These are phyloP conservation scores for Lyophyllum semitale DNA, from an alignment of 768 basidiomycete species.

Conservation along the genomic window DNA sequence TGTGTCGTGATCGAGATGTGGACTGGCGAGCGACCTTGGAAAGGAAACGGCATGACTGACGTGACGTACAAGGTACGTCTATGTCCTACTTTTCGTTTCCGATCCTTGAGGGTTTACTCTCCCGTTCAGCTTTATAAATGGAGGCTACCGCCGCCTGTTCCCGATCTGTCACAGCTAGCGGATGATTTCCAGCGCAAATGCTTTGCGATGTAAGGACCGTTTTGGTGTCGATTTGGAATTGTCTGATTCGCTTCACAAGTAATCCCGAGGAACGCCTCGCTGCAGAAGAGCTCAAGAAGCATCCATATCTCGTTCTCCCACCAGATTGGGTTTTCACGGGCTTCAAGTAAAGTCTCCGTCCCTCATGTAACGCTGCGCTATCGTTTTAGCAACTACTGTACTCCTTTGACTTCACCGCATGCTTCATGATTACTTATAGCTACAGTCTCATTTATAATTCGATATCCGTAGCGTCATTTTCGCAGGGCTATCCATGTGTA, in stretches of 20 bases:
- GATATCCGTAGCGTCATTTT: too few relatives aligned
- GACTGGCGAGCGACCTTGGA: slow-evolving; percentile 95
- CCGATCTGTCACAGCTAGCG: slow-evolving; percentile 74
- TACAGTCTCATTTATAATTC: too few relatives aligned
- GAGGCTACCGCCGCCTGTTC: slow-evolving; percentile 84
- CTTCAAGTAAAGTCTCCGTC: too few relatives aligned
- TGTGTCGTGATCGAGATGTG: slow-evolving; percentile 99
- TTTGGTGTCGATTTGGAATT: background rate
- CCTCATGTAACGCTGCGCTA: too few relatives aligned
- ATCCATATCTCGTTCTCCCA: slow-evolving; percentile 75
- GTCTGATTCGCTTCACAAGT: slow-evolving; percentile 40
- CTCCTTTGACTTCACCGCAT: too few relatives aligned
- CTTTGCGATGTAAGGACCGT: slow-evolving; percentile 74
- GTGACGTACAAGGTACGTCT: slow-evolving; percentile 88
- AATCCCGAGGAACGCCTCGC: slow-evolving; percentile 83
- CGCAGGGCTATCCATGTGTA: too few relatives aligned
- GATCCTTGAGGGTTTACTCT: background rate
- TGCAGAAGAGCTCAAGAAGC: slow-evolving; percentile 75
- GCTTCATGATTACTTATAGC: too few relatives aligned
- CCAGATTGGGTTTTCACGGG: slow-evolving; percentile 76
- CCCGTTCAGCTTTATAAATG: slow-evolving; percentile 74
- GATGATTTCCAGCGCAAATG: slow-evolving; percentile 87
- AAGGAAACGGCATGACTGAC: slow-evolving; percentile 82
- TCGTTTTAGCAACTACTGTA: too few relatives aligned
- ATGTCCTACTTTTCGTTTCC: background rate